Evolutionary conservation across 2,329 filamentous ascomycete species (phyloP).

Genomic region (Pseudohalonectria lignicola): DNA sequence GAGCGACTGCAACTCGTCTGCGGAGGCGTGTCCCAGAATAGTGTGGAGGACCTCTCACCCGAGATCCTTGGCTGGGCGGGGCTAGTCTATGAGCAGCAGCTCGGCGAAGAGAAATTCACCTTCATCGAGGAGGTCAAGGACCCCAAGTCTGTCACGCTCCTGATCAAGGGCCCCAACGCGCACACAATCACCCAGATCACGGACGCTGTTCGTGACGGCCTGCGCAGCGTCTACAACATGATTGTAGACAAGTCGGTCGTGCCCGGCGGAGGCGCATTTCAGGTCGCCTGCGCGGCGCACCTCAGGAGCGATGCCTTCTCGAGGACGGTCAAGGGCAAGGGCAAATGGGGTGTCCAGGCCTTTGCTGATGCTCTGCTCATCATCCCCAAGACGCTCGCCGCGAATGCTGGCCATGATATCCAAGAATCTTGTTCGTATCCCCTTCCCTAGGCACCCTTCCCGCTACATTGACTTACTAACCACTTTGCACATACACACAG

Average conservation of each 20-base stretch:
- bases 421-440: slow-evolving; percentile 74
- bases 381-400: slow-evolving; percentile 94
- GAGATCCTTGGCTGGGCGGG: slow-evolving; percentile 93
- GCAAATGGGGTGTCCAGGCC: slow-evolving; percentile 88
- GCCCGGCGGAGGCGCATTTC: slow-evolving; percentile 89
- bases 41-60: slow-evolving; percentile 81
- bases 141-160: slow-evolving; percentile 90
- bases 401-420: slow-evolving; percentile 92
- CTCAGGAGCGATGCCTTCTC: slow-evolving; percentile 77
- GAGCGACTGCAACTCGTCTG: slow-evolving; percentile 92
- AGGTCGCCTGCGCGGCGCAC: slow-evolving; percentile 82
- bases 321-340: slow-evolving; percentile 93
- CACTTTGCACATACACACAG: slow-evolving; percentile 37
- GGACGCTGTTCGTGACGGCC: slow-evolving; percentile 87
- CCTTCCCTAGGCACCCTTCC: neutral
- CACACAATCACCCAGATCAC: slow-evolving; percentile 97
- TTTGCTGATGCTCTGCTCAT: slow-evolving; percentile 92
- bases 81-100: slow-evolving; percentile 89
- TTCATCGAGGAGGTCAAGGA: slow-evolving; percentile 99
- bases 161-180: slow-evolving; percentile 96
- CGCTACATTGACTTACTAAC: slow-evolving; percentile 3
- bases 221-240: slow-evolving; percentile 97
- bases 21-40: slow-evolving; percentile 87
- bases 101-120: slow-evolving; percentile 98
- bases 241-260: slow-evolving; percentile 97